A percentile compares a stretch with the other conserved stretches of the same genome.
phyloP scores from a whole-genome alignment of 306 rosid genomes.

The Pterocarpus macrocarpus region DNA sequence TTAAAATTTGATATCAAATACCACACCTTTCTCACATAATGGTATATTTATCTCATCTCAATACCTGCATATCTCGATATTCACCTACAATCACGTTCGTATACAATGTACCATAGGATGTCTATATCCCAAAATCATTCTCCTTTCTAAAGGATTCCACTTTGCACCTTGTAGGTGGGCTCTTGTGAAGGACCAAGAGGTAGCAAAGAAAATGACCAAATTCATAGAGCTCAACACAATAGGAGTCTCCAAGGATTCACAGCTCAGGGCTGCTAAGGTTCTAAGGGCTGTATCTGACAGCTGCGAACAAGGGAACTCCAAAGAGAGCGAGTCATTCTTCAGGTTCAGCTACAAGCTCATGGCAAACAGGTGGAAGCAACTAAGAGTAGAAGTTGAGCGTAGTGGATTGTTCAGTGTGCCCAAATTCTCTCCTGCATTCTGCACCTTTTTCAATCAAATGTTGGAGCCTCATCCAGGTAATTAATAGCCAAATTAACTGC shows the following conservation, averaged over 20 bases:
- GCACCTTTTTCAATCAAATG: constrained; percentile 65
- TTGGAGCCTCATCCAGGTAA: constrained; percentile 83
- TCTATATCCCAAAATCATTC: too few species aligned
- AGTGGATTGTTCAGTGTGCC: constrained; percentile 75
- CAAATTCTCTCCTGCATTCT: constrained; percentile 58
- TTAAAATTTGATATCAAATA: too few species aligned
- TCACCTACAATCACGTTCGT: background rate
- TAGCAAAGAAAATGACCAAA: constrained; percentile 83
- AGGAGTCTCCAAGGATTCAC: constrained; percentile 96
- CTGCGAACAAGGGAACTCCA: constrained; percentile 51
- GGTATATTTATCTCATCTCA: too few species aligned
- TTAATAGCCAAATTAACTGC: background rate
- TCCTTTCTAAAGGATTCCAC: background rate
- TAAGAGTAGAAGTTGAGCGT: constrained; percentile 60
- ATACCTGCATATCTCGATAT: too few species aligned
- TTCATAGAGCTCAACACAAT: constrained; percentile 88
- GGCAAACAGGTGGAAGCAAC: constrained; percentile 75
- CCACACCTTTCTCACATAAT: too few species aligned
- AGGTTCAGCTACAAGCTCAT: constrained; percentile 60
- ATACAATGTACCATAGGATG: too few species aligned
- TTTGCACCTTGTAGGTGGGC: constrained; percentile 73
- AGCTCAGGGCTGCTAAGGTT: constrained; percentile 84
- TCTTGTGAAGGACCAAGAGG: constrained; percentile 74
- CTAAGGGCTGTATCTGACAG: constrained; percentile 68
- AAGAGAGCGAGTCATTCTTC: constrained; percentile 64